A percentile compares a stretch with the other conserved stretches of the same genome.
Evolutionary conservation across 1,284 basidiomycete genomes (phyloP).

Genomic region (Ustilago tritici): DNA sequence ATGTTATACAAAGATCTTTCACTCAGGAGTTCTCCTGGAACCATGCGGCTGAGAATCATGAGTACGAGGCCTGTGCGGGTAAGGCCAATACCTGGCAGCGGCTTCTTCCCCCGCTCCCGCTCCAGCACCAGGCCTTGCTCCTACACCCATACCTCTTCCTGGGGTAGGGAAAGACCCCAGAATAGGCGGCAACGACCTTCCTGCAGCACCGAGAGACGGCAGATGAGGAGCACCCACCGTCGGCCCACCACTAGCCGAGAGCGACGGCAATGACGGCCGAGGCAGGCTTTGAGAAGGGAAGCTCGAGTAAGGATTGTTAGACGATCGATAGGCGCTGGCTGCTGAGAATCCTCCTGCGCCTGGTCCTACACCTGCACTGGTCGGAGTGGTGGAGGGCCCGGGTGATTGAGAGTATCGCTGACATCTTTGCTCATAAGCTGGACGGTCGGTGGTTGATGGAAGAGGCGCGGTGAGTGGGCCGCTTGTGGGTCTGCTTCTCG

Average conservation of each 20-base stretch:
- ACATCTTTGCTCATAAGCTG: conserved; percentile 44
- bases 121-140: conserved; percentile 6
- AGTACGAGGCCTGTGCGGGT: conserved; percentile 33
- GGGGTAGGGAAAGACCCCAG: conserved; percentile 40
- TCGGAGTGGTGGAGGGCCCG: conserved; percentile 13
- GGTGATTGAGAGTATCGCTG: conserved; percentile 45
- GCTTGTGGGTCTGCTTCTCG: conserved; percentile 17
- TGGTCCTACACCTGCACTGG: conserved; percentile 5
- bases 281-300: conserved; percentile 49
- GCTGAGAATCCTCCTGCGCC: conserved; percentile 31
- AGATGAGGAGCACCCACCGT: conserved; percentile 40
- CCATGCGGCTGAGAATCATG: conserved; percentile 21
- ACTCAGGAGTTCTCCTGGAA: conserved; percentile 18
- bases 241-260: conserved; percentile 22
- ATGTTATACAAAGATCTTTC: not conserved
- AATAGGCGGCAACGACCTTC: conserved; percentile 50
- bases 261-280: conserved; percentile 40
- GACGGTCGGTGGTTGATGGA: conserved; percentile 24
- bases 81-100: conserved; percentile 34
- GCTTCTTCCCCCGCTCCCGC: conserved; percentile 22
- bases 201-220: conserved; percentile 32
- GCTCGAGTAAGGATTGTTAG: conserved; percentile 41
- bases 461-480: conserved; percentile 37
- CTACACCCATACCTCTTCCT: conserved; percentile 17
- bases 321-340: conserved; percentile 41